Conservation (phyloP, 192 early-diverging fungal species). For the Mortierella alpina region DNA sequence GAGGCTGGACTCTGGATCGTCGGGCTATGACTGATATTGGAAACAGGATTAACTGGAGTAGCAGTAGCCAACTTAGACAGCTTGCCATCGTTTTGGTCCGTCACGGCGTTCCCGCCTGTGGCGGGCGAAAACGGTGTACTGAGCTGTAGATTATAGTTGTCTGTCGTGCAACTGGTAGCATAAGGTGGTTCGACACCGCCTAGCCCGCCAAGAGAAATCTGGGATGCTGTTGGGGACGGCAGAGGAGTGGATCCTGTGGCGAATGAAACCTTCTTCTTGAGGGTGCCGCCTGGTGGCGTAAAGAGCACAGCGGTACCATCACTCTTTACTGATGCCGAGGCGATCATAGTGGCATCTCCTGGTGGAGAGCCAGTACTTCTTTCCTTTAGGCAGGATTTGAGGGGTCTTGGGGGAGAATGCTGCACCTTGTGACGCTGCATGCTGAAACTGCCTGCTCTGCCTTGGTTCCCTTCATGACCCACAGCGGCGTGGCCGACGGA, state of each 20-base stretch:
- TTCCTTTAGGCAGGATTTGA: conserved; percentile 42
- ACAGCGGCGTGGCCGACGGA: conserved; percentile 25
- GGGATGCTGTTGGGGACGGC: conserved; percentile 27
- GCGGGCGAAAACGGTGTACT: too few species aligned
- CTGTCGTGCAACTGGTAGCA: too few species aligned
- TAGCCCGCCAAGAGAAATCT: conserved; percentile 1
- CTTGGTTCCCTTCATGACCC: background rate
- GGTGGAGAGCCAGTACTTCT: background rate
- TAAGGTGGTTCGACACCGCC: too few species aligned
- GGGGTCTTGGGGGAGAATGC: background rate
- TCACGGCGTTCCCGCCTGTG: too few species aligned
- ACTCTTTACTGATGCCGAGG: background rate
- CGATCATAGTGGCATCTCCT: background rate
- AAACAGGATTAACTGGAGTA: too few species aligned
- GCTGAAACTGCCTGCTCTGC: too few species aligned
- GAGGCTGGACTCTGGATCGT: conserved; percentile 2
- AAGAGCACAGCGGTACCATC: background rate
- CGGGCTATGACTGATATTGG: too few species aligned
- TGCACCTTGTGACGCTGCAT: too few species aligned
- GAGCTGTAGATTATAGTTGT: too few species aligned
- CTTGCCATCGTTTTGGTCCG: too few species aligned
- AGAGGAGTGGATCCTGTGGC: conserved; percentile 39
- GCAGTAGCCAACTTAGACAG: too few species aligned
- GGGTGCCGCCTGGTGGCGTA: background rate
- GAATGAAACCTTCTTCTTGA: conserved; percentile 32